These are phyloP conservation scores for Candida vartiovaarae DNA, from an alignment of 805 yeast genomes.

Conservation along the genomic window DNA sequence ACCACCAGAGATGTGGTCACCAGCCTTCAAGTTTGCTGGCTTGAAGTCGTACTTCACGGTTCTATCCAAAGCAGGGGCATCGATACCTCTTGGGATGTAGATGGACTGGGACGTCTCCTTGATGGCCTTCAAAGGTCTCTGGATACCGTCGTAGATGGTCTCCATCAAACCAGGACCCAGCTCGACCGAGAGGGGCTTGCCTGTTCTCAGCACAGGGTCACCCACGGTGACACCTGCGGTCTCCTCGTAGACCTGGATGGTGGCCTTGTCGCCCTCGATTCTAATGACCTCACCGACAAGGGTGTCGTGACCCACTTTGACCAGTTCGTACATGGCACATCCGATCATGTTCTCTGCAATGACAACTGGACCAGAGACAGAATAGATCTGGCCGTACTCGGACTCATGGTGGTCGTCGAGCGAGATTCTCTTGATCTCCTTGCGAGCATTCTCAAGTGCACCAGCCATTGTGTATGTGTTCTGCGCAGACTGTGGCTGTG, in stretches of 20 bases:
- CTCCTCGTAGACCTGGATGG: conserved; percentile 98
- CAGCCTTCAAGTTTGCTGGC: conserved; percentile 74
- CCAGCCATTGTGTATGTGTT: conserved; percentile 54
- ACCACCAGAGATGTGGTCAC: conserved; percentile 98
- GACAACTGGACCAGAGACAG: conserved; percentile 97
- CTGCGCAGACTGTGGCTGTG: too few species aligned
- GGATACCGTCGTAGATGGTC: conserved; percentile 98
- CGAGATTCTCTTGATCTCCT: conserved; percentile 80
- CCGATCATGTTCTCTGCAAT: conserved; percentile 99
- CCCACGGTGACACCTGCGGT: conserved; percentile 99
- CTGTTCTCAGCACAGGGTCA: conserved; percentile 97
- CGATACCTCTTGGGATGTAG: conserved; percentile 98
- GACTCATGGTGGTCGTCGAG: conserved; percentile 69
- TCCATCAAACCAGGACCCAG: conserved; percentile 99
- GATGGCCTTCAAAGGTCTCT: conserved; percentile 94
- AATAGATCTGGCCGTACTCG: conserved; percentile 81
- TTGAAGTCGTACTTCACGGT: conserved; percentile 75
- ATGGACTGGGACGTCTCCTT: conserved; percentile 83
- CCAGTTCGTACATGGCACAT: conserved; percentile 99
- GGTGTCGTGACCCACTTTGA: conserved; percentile 93
- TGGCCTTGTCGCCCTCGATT: conserved; percentile 93
- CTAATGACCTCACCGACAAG: conserved; percentile 98
- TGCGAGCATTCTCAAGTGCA: conserved; percentile 94
- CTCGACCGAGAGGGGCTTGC: conserved; percentile 98
- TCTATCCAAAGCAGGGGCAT: conserved; percentile 92